A percentile compares a stretch with the other conserved stretches of the same genome.
These are phyloP conservation scores for Alternaria viburni DNA, from an alignment of 2,329 filamentous ascomycete genomes.

Conservation along the genomic window DNA sequence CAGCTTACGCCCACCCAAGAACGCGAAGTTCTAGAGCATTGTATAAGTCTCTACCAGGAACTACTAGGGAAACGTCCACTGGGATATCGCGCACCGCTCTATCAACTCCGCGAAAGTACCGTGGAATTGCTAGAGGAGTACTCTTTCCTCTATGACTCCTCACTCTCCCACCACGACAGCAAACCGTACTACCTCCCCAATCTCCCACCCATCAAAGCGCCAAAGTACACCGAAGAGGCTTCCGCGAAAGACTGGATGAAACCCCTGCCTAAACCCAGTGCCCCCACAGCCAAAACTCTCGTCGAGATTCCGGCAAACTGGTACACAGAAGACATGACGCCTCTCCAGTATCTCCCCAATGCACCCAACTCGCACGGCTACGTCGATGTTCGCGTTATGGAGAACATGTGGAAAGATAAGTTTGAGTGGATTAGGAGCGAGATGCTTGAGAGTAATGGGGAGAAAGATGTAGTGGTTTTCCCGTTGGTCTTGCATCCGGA, in stretches of 20 bases:
- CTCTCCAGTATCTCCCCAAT: constrained; percentile 56
- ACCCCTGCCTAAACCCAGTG: constrained; percentile 38
- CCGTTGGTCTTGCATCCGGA: constrained; percentile 64
- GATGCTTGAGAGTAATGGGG: constrained; percentile 42
- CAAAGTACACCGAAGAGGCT: constrained; percentile 48
- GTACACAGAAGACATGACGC: constrained; percentile 61
- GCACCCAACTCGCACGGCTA: constrained; percentile 63
- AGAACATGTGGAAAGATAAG: constrained; percentile 67
- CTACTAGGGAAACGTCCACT: constrained; percentile 55
- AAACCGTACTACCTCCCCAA: constrained; percentile 57
- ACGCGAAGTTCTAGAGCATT: constrained; percentile 57
- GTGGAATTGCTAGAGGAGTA: constrained; percentile 57
- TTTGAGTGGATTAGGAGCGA: constrained; percentile 61
- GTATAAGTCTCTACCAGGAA: constrained; percentile 53
- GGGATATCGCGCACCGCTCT: constrained; percentile 61
- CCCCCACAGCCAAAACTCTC: constrained; percentile 38
- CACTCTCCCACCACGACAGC: constrained; percentile 59
- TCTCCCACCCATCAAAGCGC: constrained; percentile 49
- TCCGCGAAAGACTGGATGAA: constrained; percentile 56
- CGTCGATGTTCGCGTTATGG: constrained; percentile 62
- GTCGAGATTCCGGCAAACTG: constrained; percentile 60
- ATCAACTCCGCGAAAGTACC: constrained; percentile 58
- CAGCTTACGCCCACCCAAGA: constrained; percentile 59
- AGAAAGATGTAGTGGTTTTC: constrained; percentile 53
- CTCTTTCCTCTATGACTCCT: constrained; percentile 59